phyloP scores from a whole-genome alignment of 345 rosid genomes.

The Gossypium bickii region DNA sequence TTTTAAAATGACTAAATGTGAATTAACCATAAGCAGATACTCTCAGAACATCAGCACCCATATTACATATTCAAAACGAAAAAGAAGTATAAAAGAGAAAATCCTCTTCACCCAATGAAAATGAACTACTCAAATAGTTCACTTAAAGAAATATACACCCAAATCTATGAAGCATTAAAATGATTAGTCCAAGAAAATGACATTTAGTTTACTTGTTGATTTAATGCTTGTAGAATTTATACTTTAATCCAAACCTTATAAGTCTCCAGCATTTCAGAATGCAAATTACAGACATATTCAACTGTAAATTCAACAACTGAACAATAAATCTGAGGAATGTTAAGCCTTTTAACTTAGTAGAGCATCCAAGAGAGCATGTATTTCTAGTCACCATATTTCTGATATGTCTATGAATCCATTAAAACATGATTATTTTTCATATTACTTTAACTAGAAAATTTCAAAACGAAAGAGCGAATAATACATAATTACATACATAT shows the following conservation, averaged over 20 bases:
- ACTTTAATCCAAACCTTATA: not conserved
- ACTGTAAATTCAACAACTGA: not conserved
- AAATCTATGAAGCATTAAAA: not conserved
- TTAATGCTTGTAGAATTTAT: not conserved
- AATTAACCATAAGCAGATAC: not conserved
- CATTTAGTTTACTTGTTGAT: not conserved
- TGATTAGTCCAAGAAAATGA: not conserved
- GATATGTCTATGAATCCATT: not conserved
- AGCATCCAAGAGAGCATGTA: not conserved
- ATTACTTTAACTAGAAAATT: not conserved
- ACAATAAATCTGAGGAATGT: not conserved
- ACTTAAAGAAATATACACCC: not conserved
- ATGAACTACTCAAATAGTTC: not conserved
- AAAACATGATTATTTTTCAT: not conserved
- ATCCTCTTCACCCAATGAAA: not conserved
- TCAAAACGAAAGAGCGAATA: not conserved
- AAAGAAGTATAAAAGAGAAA: not conserved
- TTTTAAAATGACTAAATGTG: not conserved
- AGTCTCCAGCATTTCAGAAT: not conserved
- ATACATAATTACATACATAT: slow-evolving; percentile 55
- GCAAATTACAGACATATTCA: not conserved
- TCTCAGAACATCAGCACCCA: not conserved
- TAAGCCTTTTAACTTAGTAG: not conserved
- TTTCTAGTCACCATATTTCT: not conserved
- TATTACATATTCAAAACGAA: not conserved